These are phyloP conservation scores for Ophiocordyceps camponoti-floridani DNA, from an alignment of 2,329 filamentous ascomycete species.

Conservation along the genomic window DNA sequence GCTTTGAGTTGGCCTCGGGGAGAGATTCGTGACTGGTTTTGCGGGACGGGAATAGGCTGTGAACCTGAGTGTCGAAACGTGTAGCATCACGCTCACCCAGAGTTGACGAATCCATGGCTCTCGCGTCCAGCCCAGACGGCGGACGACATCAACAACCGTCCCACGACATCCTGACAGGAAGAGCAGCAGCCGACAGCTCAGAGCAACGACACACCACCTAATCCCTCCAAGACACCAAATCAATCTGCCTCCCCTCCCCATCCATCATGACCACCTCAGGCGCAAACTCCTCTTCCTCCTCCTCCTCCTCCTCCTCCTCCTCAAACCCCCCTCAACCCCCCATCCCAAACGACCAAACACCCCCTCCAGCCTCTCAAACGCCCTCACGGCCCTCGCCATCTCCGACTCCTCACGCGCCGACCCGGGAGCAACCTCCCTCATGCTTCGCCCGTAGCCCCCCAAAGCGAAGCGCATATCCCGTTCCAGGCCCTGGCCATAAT, in stretches of 20 bases:
- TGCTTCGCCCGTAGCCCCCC: conserved; percentile 33
- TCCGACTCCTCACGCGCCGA: conserved; percentile 19
- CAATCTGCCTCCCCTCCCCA: conserved; percentile 30
- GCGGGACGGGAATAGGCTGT: too few species aligned
- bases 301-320: conserved; percentile 34
- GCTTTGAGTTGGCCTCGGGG: too few species aligned
- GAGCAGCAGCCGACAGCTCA: background rate
- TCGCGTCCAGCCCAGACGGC: too few species aligned
- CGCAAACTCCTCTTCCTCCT: conserved; percentile 33
- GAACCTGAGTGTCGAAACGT: too few species aligned
- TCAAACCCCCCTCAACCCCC: conserved; percentile 30
- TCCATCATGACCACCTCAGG: conserved; percentile 35
- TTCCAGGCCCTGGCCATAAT: conserved; percentile 13
- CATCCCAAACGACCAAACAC: conserved; percentile 27
- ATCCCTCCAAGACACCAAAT: conserved; percentile 29
- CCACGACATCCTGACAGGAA: background rate
- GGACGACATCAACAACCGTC: too few species aligned
- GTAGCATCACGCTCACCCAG: too few species aligned
- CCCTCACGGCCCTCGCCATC: conserved; percentile 23
- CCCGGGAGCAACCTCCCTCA: conserved; percentile 26
- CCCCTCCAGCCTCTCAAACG: conserved; percentile 22
- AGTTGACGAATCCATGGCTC: too few species aligned
- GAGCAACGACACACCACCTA: too few species aligned
- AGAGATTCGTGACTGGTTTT: too few species aligned
- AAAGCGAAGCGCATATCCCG: conserved; percentile 26